phyloP scores from a whole-genome alignment of 73 alveolate genomes.

The Diophrys sp. region DNA sequence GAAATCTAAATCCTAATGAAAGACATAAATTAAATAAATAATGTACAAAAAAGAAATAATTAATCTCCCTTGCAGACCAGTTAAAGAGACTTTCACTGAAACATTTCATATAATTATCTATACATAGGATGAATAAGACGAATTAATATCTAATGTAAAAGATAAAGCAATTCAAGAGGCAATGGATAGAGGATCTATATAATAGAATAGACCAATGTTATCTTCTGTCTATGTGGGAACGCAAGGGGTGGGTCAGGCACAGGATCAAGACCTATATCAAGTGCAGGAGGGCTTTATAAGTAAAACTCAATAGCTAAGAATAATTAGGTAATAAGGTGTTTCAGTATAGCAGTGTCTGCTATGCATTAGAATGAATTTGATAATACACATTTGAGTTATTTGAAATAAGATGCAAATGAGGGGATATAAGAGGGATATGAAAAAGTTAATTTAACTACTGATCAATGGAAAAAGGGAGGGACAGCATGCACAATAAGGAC shows the following conservation, averaged over 20 bases:
- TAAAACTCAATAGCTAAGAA: not conserved
- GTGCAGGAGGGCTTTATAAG: not conserved
- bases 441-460: too few species aligned
- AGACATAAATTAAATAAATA: conserved; percentile 17
- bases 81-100: conserved; percentile 5
- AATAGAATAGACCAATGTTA: not conserved
- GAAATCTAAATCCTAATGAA: conserved; percentile 24
- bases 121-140: not conserved
- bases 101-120: conserved; percentile 12
- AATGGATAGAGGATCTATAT: not conserved
- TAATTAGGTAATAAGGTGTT: conserved; percentile 1
- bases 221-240: too few species aligned
- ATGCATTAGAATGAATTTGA: too few species aligned
- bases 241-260: too few species aligned
- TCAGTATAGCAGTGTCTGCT: too few species aligned
- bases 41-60: conserved; percentile 17
- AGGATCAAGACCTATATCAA: too few species aligned
- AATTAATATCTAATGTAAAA: not conserved
- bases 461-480: too few species aligned
- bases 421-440: too few species aligned
- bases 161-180: not conserved
- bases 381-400: too few species aligned
- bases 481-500: too few species aligned
- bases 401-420: too few species aligned
- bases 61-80: conserved; percentile 10